phyloP scores from a whole-genome alignment of 106 monocot species.

The Xerophyta viscosa region DNA sequence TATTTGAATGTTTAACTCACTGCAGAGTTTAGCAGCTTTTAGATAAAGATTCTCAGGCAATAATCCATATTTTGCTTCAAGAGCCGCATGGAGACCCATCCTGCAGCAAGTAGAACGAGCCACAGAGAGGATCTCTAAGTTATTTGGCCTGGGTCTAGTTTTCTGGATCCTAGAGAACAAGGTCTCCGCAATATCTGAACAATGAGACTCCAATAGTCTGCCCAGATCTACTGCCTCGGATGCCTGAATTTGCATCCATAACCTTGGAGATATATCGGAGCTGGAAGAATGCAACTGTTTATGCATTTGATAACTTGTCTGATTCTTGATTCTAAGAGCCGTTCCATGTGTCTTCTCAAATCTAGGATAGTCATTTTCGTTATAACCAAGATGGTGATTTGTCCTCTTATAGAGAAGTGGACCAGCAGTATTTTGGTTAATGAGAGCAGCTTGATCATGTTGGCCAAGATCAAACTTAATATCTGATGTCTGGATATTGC shows the following conservation, averaged over 20 bases:
- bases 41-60: conserved; percentile 59
- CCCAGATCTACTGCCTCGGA: conserved; percentile 46
- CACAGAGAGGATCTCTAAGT: conserved; percentile 69
- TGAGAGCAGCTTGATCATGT: conserved; percentile 84
- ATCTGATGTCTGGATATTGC: conserved; percentile 11
- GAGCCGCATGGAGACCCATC: conserved; percentile 30
- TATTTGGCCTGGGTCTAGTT: conserved; percentile 67
- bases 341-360: conserved; percentile 50
- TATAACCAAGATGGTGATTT: conserved; percentile 41
- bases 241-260: conserved; percentile 26
- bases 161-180: conserved; percentile 66
- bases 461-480: conserved; percentile 56
- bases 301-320: conserved; percentile 22
- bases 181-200: conserved; percentile 54
- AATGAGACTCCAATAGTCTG: conserved; percentile 55
- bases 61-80: conserved; percentile 57
- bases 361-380: conserved; percentile 34
- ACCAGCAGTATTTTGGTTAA: conserved; percentile 22
- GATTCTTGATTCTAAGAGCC: conserved; percentile 39
- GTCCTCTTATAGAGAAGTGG: conserved; percentile 32
- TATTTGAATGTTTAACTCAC: conserved; percentile 71
- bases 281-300: conserved; percentile 37
- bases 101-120: conserved; percentile 68
- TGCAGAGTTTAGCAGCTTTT: conserved; percentile 88
- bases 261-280: conserved; percentile 27